Evolutionary conservation across 176 grass and related monocot species (phyloP), one percentile per base, ranked within the genome.

Genomic region (Carex scoparia): DNA sequence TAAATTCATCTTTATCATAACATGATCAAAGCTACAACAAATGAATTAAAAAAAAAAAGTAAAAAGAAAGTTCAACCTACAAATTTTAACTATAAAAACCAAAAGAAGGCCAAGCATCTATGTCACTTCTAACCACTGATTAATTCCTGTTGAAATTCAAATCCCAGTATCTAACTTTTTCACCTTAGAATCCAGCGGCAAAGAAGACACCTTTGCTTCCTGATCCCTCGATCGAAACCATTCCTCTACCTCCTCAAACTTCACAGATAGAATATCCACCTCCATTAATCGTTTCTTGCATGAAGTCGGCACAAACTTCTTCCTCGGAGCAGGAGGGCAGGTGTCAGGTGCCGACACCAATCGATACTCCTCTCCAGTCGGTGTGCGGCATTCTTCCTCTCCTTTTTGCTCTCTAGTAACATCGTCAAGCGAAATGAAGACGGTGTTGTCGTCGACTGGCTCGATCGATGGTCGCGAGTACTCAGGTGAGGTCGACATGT

Each of bases 261-360:
- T 83, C 69, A 92, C 87, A 58, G 87, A 88, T 59, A 95, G 81
- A 70, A 92, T 86, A 87, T 95, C 93, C 82, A 91, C 83, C 90
- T 92, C 90, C 87, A 90, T 87, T 76, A 95, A 82, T 76, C 89
- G 85, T 86, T 91, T 92, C 90, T 91, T 86, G 93, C 90, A 90
- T 66, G 87, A 89, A 68, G 38, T 0, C 0, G 15, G 62, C 23
- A 69, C 71, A 28, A 79, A 84, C 44, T 88, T 88, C 90, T 92
- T 95, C 87, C 87, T 79, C 61, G 90, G 93, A 87, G 90, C 90
- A 80, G 93, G 93, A 27, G 90, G 93, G 79, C 93, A 94, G 16
- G 85, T 91, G 8, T 27, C 83, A 0, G 61, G 72, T 23, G 57
- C 67, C 53, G 74, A 79, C 30, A 84, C 88, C 84, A 95, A 83